A percentile compares a stretch with the other conserved stretches of the same genome.
These are phyloP conservation scores for Crithidia expoeki DNA, from an alignment of 208 protist genomes.

Conservation along the genomic window DNA sequence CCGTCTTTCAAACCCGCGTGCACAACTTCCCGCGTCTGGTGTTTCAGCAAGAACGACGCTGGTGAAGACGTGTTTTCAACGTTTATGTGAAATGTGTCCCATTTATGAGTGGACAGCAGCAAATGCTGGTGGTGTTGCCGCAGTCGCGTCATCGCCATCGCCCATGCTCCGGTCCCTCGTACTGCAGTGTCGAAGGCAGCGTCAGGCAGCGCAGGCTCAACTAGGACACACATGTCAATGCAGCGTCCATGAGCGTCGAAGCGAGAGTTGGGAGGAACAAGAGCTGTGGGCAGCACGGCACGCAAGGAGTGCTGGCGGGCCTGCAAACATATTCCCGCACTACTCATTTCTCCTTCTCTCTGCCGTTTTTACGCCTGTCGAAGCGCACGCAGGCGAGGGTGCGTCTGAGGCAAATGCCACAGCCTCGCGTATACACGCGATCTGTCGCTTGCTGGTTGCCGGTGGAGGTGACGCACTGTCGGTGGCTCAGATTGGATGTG, in stretches of 20 bases:
- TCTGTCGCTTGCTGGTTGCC: not conserved
- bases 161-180: slow-evolving; percentile 12
- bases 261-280: not conserved
- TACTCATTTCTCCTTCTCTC: not conserved
- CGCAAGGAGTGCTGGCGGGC: not conserved
- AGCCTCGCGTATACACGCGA: not conserved
- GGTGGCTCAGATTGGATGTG: not conserved
- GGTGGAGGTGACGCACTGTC: slow-evolving; percentile 12
- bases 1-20: not conserved
- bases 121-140: not conserved
- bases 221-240: too few relatives aligned
- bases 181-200: slow-evolving; percentile 27
- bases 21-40: not conserved
- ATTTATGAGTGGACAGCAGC: slow-evolving; percentile 27
- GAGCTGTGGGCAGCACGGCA: not conserved
- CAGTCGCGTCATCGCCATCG: not conserved
- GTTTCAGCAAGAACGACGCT: not conserved
- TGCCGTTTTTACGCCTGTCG: not conserved
- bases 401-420: not conserved
- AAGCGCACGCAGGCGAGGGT: not conserved
- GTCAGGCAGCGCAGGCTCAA: slow-evolving; percentile 12
- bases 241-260: too few relatives aligned
- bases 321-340: not conserved
- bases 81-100: slow-evolving; percentile 19
- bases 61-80: slow-evolving; percentile 3